Evolutionary conservation across 164 flowering plant genomes (phyloP).

Genomic region (Tetrastigma voinierianum): DNA sequence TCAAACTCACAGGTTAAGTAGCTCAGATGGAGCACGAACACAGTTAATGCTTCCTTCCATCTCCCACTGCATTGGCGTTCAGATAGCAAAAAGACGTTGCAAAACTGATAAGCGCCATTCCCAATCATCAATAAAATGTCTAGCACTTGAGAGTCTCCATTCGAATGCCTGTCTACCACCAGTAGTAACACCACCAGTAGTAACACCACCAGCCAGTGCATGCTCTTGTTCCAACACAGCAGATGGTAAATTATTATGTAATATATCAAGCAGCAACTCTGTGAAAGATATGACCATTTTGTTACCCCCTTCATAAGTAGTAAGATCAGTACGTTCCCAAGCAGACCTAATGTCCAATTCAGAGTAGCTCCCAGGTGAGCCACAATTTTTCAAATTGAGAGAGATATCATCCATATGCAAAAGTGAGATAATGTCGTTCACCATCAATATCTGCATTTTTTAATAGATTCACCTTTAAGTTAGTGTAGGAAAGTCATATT

Average conservation of each 20-base stretch:
- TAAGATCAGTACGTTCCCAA: conserved; percentile 37
- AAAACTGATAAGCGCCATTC: conserved; percentile 92
- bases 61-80: conserved; percentile 92
- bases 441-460: conserved; percentile 75
- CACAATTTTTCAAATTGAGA: conserved; percentile 39
- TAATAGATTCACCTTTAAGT: background rate
- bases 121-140: conserved; percentile 89
- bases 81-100: conserved; percentile 86
- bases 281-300: conserved; percentile 76
- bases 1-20: conserved; percentile 85
- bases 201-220: conserved; percentile 29
- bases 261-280: conserved; percentile 54
- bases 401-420: conserved; percentile 78
- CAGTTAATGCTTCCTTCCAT: conserved; percentile 91
- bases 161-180: conserved; percentile 71
- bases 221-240: conserved; percentile 36
- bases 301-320: conserved; percentile 51
- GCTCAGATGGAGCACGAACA: conserved; percentile 95
- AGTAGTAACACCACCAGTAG: too few relatives aligned
- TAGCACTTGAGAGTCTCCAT: conserved; percentile 74
- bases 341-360: conserved; percentile 21
- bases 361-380: conserved; percentile 32
- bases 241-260: conserved; percentile 60
- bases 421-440: conserved; percentile 78
- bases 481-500: background rate